These are phyloP conservation scores for Geotrichum europaeum DNA, from an alignment of 1,139 yeast species.

Conservation along the genomic window DNA sequence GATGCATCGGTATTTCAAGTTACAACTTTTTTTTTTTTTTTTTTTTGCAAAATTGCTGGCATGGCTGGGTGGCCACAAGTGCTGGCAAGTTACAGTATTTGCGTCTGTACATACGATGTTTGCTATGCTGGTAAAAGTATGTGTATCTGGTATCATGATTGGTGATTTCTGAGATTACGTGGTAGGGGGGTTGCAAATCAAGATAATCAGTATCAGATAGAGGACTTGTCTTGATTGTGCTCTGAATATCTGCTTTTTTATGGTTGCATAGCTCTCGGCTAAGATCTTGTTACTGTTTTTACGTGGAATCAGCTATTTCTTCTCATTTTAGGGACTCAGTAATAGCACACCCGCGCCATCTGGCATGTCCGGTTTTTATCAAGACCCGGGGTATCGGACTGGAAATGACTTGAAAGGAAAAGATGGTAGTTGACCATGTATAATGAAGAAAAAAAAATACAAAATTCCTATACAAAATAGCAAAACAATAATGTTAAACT, in stretches of 20 bases:
- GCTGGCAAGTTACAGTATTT: background rate
- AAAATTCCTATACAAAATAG: background rate
- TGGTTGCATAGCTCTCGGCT: background rate
- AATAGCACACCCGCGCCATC: background rate
- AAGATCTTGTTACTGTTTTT: too few relatives aligned
- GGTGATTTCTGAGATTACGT: background rate
- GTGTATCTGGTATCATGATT: background rate
- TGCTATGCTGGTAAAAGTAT: background rate
- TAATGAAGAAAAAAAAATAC: background rate
- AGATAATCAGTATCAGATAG: background rate
- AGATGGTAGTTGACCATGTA: background rate
- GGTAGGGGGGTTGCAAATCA: background rate
- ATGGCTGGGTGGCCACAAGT: background rate
- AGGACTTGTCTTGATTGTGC: background rate
- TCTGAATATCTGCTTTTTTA: background rate
- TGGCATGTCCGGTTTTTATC: background rate
- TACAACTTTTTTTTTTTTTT: background rate
- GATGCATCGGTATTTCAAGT: background rate
- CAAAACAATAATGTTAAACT: background rate
- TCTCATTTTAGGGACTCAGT: background rate
- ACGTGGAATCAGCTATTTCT: too few relatives aligned
- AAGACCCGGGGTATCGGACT: background rate
- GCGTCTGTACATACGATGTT: background rate
- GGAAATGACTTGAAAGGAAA: background rate
- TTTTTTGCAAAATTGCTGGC: background rate